A percentile compares a stretch with the other conserved stretches of the same genome.
Conservation (phyloP, 73 alveolate genomes). For the Paramecium bursaria region DNA sequence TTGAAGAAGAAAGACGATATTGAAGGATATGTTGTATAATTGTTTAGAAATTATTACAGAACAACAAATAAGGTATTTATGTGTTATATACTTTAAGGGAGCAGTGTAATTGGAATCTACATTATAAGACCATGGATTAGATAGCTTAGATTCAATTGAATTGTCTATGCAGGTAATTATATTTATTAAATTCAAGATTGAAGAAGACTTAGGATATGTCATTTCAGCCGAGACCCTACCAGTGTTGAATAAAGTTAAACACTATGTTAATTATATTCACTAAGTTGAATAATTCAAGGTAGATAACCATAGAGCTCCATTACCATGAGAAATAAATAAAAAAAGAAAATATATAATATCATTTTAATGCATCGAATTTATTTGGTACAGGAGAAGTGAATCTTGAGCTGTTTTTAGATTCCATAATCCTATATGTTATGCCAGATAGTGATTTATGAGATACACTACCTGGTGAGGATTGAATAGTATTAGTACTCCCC, state of each 20-base stretch:
- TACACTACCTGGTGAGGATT: not conserved
- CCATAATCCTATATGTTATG: not conserved
- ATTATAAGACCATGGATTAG: constrained; percentile 83
- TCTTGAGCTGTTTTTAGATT: constrained; percentile 52
- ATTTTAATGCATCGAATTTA: no score
- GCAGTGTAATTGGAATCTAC: constrained; percentile 74
- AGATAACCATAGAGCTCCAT: constrained; percentile 66
- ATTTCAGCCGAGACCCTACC: constrained; percentile 87
- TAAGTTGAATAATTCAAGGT: constrained; percentile 79
- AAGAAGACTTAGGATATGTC: constrained; percentile 85
- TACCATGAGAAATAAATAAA: constrained; percentile 60
- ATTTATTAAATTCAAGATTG: constrained; percentile 53
- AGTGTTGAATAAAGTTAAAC: constrained; percentile 83
- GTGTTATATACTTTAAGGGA: constrained; percentile 58
- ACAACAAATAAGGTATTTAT: constrained; percentile 76
- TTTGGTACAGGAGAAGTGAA: constrained; percentile 60
- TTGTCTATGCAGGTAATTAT: constrained; percentile 74
- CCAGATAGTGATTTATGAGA: not conserved
- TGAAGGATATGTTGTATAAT: constrained; percentile 75
- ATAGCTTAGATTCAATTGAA: constrained; percentile 81
- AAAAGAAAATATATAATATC: no score
- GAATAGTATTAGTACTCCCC: constrained; percentile 13
- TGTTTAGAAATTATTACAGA: constrained; percentile 80
- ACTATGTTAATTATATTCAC: constrained; percentile 81
- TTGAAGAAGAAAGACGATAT: constrained; percentile 80